These are phyloP conservation scores for Clarireedia paspali DNA, from an alignment of 2,329 filamentous ascomycete genomes.

Conservation along the genomic window DNA sequence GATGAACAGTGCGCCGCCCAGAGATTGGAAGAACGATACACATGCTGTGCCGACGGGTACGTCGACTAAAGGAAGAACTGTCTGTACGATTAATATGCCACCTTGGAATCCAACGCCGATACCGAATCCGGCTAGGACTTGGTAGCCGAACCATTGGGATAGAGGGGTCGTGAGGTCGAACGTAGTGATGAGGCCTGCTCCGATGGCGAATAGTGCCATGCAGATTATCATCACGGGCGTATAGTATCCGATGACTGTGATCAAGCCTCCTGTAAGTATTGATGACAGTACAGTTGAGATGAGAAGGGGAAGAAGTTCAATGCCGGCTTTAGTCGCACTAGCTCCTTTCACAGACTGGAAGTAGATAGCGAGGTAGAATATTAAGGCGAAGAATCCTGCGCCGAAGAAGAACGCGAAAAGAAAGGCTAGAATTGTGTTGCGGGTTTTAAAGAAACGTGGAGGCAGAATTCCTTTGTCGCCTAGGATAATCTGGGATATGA, in stretches of 20 bases:
- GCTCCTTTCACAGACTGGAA: constrained; percentile 30
- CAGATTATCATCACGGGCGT: constrained; percentile 37
- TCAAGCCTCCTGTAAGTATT: constrained; percentile 33
- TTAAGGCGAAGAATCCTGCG: constrained; percentile 24
- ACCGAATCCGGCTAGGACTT: constrained; percentile 36
- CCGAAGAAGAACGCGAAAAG: constrained; percentile 21
- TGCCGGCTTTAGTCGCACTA: constrained; percentile 36
- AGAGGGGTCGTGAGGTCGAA: constrained; percentile 35
- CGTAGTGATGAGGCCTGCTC: constrained; percentile 37
- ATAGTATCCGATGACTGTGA: constrained; percentile 37
- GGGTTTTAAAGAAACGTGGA: constrained; percentile 29
- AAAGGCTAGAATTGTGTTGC: constrained; percentile 17
- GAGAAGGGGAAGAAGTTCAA: constrained; percentile 36
- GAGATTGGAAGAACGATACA: constrained; percentile 53
- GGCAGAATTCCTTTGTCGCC: constrained; percentile 31
- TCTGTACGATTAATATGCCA: constrained; percentile 36
- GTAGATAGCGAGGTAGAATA: constrained; percentile 29
- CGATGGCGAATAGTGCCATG: constrained; percentile 31
- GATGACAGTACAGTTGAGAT: constrained; percentile 36
- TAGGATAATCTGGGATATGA: constrained; percentile 29
- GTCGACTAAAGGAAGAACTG: constrained; percentile 39
- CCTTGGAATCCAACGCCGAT: constrained; percentile 23
- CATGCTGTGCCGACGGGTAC: constrained; percentile 44
- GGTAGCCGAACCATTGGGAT: constrained; percentile 49
- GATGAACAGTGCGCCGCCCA: constrained; percentile 60